phyloP scores from a whole-genome alignment of 331 rosid species.

The Acacia pycnantha region DNA sequence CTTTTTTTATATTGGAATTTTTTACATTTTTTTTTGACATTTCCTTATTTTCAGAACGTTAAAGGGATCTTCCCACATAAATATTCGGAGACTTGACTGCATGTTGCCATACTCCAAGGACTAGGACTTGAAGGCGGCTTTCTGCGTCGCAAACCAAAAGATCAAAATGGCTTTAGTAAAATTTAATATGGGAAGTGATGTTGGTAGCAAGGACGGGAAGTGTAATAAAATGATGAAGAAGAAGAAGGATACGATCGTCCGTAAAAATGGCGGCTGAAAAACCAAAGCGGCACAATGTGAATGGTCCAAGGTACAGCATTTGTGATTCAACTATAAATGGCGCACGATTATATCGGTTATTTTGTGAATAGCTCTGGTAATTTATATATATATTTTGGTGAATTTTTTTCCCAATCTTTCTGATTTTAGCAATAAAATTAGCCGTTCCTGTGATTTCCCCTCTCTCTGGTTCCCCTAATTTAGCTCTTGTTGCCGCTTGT shows the following conservation, averaged over 20 bases:
- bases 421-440: background rate
- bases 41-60: too few species aligned
- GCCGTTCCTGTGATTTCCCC: background rate
- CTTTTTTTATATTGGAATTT: too few species aligned
- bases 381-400: background rate
- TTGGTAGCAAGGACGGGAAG: background rate
- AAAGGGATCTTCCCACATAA: too few species aligned
- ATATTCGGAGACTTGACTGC: too few species aligned
- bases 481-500: background rate
- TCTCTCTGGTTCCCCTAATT: background rate
- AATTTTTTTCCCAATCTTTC: background rate
- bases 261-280: background rate
- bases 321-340: background rate
- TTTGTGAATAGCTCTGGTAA: background rate
- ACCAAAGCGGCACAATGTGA: background rate
- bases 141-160: background rate
- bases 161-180: too few species aligned
- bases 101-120: too few species aligned
- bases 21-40: too few species aligned
- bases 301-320: background rate
- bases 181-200: background rate
- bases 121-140: too few species aligned
- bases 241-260: background rate
- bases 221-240: background rate
- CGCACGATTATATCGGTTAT: background rate